Evolutionary conservation across 116 monocot species (phyloP).

Genomic region (Cymodocea nodosa): DNA sequence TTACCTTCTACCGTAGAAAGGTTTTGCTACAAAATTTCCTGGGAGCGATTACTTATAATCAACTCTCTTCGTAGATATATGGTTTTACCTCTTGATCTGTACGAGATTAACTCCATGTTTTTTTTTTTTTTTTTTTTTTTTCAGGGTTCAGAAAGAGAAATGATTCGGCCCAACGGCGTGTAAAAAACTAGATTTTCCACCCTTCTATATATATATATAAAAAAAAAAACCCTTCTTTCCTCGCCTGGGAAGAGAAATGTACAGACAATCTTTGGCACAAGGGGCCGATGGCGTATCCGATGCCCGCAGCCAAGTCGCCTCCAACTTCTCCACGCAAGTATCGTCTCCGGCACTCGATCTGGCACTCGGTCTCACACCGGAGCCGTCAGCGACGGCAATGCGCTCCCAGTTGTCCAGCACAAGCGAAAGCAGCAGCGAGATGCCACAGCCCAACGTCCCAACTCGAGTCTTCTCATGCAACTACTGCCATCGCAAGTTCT

Average conservation of each 20-base stretch:
- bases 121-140: too few species aligned
- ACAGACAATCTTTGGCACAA: slow-evolving; percentile 2
- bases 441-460: neutral
- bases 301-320: slow-evolving; percentile 38
- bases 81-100: too few species aligned
- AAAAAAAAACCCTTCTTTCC: too few species aligned
- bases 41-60: too few species aligned
- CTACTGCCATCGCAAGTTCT: slow-evolving; percentile 81
- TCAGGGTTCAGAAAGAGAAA: too few species aligned
- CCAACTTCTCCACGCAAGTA: slow-evolving; percentile 24
- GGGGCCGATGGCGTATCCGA: slow-evolving; percentile 22
- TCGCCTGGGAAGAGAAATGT: slow-evolving; percentile 6
- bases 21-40: too few species aligned
- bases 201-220: too few species aligned
- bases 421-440: slow-evolving; percentile 22
- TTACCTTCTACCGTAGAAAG: too few species aligned
- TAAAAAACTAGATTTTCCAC: too few species aligned
- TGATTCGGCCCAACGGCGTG: too few species aligned
- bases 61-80: too few species aligned
- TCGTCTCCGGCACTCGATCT: slow-evolving; percentile 24
- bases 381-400: neutral
- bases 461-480: slow-evolving; percentile 57
- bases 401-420: slow-evolving; percentile 13
- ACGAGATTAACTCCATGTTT: too few species aligned
- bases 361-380: slow-evolving; percentile 15